Evolutionary conservation across 768 basidiomycete species (phyloP), one percentile per base, ranked within the genome.

Genomic region (Collybia sordida): DNA sequence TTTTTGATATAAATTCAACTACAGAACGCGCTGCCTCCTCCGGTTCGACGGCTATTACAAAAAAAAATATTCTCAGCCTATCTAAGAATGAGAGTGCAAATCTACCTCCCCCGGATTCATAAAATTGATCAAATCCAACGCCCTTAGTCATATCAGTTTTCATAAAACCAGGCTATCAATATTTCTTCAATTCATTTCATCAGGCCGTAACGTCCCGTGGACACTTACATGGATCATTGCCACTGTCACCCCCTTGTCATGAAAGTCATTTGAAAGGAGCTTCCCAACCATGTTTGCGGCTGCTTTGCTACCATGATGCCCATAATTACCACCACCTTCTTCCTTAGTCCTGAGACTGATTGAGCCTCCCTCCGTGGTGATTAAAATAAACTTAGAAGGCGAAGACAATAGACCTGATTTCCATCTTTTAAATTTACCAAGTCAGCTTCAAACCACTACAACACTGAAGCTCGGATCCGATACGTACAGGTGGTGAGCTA

Each of bases 221-320:
- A 11, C 0, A 67, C 73, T 50, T 31, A 76, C 75, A 58, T 77
- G 74, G 31, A 79, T 69, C 69, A 76, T 72, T 1, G 60, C 67
- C 9, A 77, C 70, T 0, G 68, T 62, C 12, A 78, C 56, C 2
- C 70, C 71, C 42, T 68, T 64, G 18, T 69, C 64, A 27, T 66
- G 58, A 12, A 79, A 50, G 51, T 78, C 75, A 38, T 65, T 63
- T 7, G 67, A 61, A 34, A 79, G 54, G 18, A 79, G 59, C 38
- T 69, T 69, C 2, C 75, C 76, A 8, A 73, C 65, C 77, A 79
- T 79, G 52, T 79, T 78, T 4, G 64, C 68, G 18, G 77, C 77
- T 1, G 70, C 73, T 60, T 79, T 79, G 49, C 67, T 71, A 1
- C 71, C 75, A 53, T 79, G 77, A 56, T 79, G 77, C 15, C 73